Conservation (phyloP, 805 yeast genomes). For the Jamesozyma jinghongensis region DNA sequence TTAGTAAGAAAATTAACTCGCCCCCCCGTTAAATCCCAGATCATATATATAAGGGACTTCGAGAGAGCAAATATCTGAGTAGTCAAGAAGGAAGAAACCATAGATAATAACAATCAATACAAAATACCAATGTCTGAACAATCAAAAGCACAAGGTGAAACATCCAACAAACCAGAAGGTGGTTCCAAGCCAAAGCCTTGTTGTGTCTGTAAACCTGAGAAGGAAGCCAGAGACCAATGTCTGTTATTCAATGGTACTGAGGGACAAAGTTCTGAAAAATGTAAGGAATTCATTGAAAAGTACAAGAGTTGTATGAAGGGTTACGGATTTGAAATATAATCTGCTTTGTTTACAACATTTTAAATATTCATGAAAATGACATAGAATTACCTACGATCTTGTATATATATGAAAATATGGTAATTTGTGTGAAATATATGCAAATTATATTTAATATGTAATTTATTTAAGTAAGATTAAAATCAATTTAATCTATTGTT, state of each 20-base stretch:
- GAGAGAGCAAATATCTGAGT: no score
- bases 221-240: constrained; percentile 79
- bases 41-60: no score
- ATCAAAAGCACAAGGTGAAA: background rate
- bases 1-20: no score
- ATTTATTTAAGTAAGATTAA: background rate
- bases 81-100: background rate
- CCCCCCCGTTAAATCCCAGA: no score
- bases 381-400: no score
- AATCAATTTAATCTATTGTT: background rate
- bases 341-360: no score
- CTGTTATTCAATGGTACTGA: constrained; percentile 70
- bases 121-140: constrained; percentile 6
- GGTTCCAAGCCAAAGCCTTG: constrained; percentile 79
- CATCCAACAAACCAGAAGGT: background rate
- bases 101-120: background rate
- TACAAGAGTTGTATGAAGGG: constrained; percentile 91
- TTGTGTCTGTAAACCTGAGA: constrained; percentile 86
- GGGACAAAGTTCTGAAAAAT: constrained; percentile 41
- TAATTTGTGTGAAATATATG: no score
- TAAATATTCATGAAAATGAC: no score
- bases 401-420: no score
- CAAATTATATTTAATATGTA: no score
- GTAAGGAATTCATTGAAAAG: constrained; percentile 56
- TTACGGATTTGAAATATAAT: constrained; percentile 54